These are phyloP conservation scores for Gaultheria prostrata DNA, from an alignment of 148 eudicot species.

Conservation along the genomic window DNA sequence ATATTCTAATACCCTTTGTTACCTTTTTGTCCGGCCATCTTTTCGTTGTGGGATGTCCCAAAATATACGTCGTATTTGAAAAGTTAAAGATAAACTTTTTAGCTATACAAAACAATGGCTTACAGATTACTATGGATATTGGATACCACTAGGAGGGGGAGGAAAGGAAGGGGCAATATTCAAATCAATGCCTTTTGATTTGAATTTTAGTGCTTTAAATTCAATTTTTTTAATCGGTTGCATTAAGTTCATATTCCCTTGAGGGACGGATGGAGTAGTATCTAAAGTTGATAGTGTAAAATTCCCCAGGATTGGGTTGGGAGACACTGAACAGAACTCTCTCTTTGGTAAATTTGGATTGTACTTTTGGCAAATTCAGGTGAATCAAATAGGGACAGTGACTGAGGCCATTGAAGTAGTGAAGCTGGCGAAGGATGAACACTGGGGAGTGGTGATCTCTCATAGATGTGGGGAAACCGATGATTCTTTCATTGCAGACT, in stretches of 20 bases:
- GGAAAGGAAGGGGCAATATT: background rate
- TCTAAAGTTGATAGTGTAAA: background rate
- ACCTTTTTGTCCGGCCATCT: background rate
- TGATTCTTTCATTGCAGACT: conserved; percentile 88
- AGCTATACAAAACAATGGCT: background rate
- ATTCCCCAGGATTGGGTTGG: background rate
- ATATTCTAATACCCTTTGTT: background rate
- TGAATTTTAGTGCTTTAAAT: background rate
- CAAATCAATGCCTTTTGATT: background rate
- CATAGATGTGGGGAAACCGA: conserved; percentile 95
- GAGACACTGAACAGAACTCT: background rate
- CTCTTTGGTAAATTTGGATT: background rate
- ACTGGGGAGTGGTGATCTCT: conserved; percentile 82
- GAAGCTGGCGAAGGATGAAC: conserved; percentile 85
- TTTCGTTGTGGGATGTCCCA: background rate
- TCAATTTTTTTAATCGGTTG: background rate
- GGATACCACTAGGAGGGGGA: background rate
- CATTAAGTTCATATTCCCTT: background rate
- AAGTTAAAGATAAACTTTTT: background rate
- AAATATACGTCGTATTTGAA: no score
- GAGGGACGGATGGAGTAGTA: background rate
- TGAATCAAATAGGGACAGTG: conserved; percentile 81
- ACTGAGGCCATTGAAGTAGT: conserved; percentile 96
- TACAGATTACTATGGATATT: background rate
- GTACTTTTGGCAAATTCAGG: conserved; percentile 37